These are phyloP conservation scores for Ophiostoma sp. DNA, from an alignment of 2,329 filamentous ascomycete genomes.

Conservation along the genomic window DNA sequence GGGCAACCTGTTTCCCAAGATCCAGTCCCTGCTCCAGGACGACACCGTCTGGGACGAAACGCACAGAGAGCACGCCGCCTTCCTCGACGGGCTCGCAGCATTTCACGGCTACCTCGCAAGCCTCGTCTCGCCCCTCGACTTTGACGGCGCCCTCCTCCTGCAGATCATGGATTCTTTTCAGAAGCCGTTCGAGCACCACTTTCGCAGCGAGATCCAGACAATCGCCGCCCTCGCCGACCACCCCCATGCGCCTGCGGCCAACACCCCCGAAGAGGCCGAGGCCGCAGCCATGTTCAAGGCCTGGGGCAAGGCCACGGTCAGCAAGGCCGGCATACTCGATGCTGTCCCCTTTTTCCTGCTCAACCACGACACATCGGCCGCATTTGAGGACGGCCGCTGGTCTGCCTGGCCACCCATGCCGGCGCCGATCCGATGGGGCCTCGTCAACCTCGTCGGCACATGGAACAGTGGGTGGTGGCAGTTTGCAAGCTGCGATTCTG, in stretches of 20 bases:
- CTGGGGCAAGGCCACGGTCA: constrained; percentile 60
- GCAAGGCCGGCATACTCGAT: constrained; percentile 53
- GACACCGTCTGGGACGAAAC: constrained; percentile 48
- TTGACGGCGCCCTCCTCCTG: constrained; percentile 43
- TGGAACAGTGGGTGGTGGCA: constrained; percentile 57
- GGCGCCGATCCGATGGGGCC: constrained; percentile 52
- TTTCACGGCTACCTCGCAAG: constrained; percentile 50
- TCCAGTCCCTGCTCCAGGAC: constrained; percentile 48
- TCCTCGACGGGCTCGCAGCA: constrained; percentile 47
- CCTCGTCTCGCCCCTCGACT: constrained; percentile 34
- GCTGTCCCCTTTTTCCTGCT: constrained; percentile 61
- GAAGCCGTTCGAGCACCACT: constrained; percentile 48
- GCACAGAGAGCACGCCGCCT: constrained; percentile 51
- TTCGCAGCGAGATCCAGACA: constrained; percentile 51
- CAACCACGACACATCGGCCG: constrained; percentile 53
- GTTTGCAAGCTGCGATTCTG: constrained; percentile 57
- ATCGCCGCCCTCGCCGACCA: constrained; percentile 48
- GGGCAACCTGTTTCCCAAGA: constrained; percentile 49
- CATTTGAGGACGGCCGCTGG: constrained; percentile 54
- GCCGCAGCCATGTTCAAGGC: constrained; percentile 51
- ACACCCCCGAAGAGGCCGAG: constrained; percentile 41
- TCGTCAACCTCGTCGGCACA: constrained; percentile 54
- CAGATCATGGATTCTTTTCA: constrained; percentile 49
- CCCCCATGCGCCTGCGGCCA: constrained; percentile 45
- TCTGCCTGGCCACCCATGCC: constrained; percentile 61